Percentiles rank a stretch among this genome's conserved stretches.
These are phyloP conservation scores for Glutinoglossum americanum DNA, from an alignment of 495 filamentous ascomycete species.

Conservation along the genomic window DNA sequence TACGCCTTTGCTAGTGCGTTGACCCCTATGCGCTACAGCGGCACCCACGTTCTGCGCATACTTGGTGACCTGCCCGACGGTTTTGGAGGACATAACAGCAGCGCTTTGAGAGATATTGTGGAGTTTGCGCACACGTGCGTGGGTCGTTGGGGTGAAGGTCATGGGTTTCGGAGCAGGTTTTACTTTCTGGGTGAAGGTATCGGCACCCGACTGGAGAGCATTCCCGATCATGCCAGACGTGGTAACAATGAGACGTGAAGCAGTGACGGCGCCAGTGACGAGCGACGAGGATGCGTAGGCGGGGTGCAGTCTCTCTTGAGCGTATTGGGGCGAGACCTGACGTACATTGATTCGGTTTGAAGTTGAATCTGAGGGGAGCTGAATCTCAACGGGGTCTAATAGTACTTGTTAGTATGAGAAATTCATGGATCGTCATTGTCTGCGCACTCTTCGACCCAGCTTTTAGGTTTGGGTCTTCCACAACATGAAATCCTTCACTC, in stretches of 20 bases:
- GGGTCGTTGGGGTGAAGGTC: slow-evolving; percentile 71
- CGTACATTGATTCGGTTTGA: slow-evolving; percentile 47
- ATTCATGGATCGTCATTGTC: not conserved
- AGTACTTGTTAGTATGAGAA: not conserved
- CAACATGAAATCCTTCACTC: slow-evolving; percentile 55
- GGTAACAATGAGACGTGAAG: slow-evolving; percentile 83
- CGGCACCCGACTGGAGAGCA: slow-evolving; percentile 50
- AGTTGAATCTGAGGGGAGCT: slow-evolving; percentile 51
- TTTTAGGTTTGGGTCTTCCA: slow-evolving; percentile 50
- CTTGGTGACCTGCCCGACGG: slow-evolving; percentile 58
- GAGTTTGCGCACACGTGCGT: slow-evolving; percentile 66
- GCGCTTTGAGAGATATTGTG: slow-evolving; percentile 58
- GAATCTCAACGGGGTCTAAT: slow-evolving; percentile 75
- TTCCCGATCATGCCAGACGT: slow-evolving; percentile 59
- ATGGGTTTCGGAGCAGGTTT: slow-evolving; percentile 57
- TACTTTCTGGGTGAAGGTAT: slow-evolving; percentile 57
- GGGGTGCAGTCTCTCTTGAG: slow-evolving; percentile 63
- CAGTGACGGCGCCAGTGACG: slow-evolving; percentile 74
- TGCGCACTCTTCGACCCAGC: slow-evolving; percentile 68
- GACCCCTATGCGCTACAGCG: slow-evolving; percentile 34
- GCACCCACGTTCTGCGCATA: slow-evolving; percentile 81
- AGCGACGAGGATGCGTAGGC: slow-evolving; percentile 71
- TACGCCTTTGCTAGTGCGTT: slow-evolving; percentile 22
- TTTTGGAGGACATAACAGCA: slow-evolving; percentile 60
- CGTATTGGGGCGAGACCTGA: slow-evolving; percentile 59